Percentiles rank a stretch among this genome's conserved stretches.
phyloP scores from a whole-genome alignment of 1,284 basidiomycete species.

The Amylostereum chailletii region DNA sequence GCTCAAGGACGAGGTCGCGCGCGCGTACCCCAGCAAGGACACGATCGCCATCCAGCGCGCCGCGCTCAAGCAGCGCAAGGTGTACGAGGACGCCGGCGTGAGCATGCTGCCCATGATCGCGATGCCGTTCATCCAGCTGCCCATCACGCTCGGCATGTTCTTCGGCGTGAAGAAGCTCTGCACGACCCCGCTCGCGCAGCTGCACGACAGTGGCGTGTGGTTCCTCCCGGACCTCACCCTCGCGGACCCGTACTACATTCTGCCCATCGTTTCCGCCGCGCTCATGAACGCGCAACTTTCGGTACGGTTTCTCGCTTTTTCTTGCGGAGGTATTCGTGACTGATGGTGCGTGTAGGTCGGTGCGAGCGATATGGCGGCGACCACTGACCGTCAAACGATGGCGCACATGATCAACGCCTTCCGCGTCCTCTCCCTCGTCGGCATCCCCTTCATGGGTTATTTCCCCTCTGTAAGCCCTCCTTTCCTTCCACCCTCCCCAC shows the following conservation, averaged over 20 bases:
- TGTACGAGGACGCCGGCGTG: conserved; percentile 69
- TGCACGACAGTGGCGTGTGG: conserved; percentile 71
- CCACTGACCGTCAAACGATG: conserved; percentile 36
- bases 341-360: conserved; percentile 31
- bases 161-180: conserved; percentile 75
- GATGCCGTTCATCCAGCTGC: conserved; percentile 65
- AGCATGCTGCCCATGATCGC: conserved; percentile 50
- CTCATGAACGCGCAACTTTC: conserved; percentile 68
- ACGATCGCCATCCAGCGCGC: conserved; percentile 44
- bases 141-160: conserved; percentile 82
- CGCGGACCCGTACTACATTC: conserved; percentile 70
- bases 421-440: conserved; percentile 49
- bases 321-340: conserved; percentile 6
- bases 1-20: conserved; percentile 27
- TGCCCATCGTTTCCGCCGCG: conserved; percentile 61
- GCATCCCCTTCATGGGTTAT: conserved; percentile 52
- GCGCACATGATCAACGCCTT: conserved; percentile 71
- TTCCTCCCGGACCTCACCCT: conserved; percentile 76
- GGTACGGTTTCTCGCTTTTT: conserved; percentile 30
- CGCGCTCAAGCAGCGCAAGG: conserved; percentile 46
- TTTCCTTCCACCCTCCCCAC: conserved; percentile 7
- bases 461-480: conserved; percentile 43
- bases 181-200: conserved; percentile 59
- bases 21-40: conserved; percentile 32
- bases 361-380: conserved; percentile 47